Evolutionary conservation across 2,329 filamentous ascomycete genomes (phyloP).

Genomic region (Talaromyces sp.): DNA sequence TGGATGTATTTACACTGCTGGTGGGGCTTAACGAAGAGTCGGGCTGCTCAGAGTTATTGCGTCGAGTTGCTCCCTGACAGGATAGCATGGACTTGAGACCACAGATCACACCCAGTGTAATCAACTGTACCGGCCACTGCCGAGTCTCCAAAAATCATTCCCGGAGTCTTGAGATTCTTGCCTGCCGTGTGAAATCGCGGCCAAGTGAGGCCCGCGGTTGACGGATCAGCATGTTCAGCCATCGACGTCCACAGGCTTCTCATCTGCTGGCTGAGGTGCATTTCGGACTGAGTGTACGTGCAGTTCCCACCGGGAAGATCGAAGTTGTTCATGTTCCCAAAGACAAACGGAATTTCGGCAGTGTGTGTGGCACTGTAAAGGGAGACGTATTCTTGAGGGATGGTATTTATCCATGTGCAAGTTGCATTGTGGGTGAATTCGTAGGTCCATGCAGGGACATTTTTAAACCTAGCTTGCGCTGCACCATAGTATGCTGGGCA

Average conservation of each 20-base stretch:
- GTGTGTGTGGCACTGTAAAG: constrained; percentile 21
- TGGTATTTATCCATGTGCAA: constrained; percentile 24
- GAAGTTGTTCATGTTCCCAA: constrained; percentile 21
- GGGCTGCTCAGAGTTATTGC: background rate
- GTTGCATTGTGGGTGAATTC: constrained; percentile 25
- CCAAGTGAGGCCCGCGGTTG: constrained; percentile 20
- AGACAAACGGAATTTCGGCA: constrained; percentile 19
- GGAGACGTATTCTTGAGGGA: constrained; percentile 5
- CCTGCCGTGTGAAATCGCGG: constrained; percentile 14
- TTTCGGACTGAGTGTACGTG: constrained; percentile 20
- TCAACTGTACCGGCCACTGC: constrained; percentile 21
- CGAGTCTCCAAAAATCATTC: constrained; percentile 23
- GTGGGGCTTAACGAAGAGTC: background rate
- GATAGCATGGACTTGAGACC: constrained; percentile 20
- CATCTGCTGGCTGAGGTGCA: constrained; percentile 23
- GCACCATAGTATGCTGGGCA: constrained; percentile 24
- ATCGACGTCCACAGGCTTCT: constrained; percentile 26
- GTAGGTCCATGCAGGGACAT: constrained; percentile 25
- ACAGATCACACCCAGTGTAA: constrained; percentile 22
- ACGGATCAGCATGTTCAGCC: constrained; percentile 23
- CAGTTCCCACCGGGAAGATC: constrained; percentile 16
- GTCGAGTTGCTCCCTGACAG: background rate
- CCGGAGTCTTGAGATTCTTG: constrained; percentile 19
- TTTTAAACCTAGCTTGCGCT: constrained; percentile 15
- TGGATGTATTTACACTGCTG: background rate